Evolutionary conservation across 2,329 filamentous ascomycete species (phyloP).

Genomic region (Talaromyces amestolkiae): DNA sequence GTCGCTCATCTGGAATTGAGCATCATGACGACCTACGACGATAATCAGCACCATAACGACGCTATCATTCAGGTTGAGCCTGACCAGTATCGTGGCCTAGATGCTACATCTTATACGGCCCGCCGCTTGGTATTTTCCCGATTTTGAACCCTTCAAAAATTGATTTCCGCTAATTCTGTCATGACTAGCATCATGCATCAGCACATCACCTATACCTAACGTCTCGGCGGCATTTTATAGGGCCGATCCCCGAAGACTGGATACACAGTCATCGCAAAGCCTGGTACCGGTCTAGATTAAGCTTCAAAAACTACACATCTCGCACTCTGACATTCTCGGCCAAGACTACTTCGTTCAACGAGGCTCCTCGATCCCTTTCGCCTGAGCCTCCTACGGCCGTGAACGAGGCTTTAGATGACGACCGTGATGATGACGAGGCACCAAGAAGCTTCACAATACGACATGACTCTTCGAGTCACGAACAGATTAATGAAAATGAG

Average conservation of each 20-base stretch:
- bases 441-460: neutral
- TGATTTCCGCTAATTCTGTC: conserved; percentile 7
- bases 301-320: conserved; percentile 48
- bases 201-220: conserved; percentile 62
- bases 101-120: conserved; percentile 53
- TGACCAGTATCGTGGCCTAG: conserved; percentile 37
- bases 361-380: neutral
- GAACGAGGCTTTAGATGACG: neutral
- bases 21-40: conserved; percentile 13
- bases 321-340: conserved; percentile 53
- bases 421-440: neutral
- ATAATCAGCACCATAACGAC: conserved; percentile 14
- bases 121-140: conserved; percentile 49
- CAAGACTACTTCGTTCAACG: conserved; percentile 37
- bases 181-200: conserved; percentile 56
- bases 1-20: conserved; percentile 5
- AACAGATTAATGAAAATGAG: conserved; percentile 34
- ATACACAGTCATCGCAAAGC: conserved; percentile 61
- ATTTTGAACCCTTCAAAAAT: conserved; percentile 21
- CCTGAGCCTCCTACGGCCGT: neutral
- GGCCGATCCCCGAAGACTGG: conserved; percentile 65
- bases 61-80: conserved; percentile 19
- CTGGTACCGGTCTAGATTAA: conserved; percentile 56
- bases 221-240: conserved; percentile 62
- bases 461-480: conserved; percentile 29